A percentile compares a stretch with the other conserved stretches of the same genome.
These are phyloP conservation scores for Haberlea rhodopensis DNA, from an alignment of 257 asterid species.

Conservation along the genomic window DNA sequence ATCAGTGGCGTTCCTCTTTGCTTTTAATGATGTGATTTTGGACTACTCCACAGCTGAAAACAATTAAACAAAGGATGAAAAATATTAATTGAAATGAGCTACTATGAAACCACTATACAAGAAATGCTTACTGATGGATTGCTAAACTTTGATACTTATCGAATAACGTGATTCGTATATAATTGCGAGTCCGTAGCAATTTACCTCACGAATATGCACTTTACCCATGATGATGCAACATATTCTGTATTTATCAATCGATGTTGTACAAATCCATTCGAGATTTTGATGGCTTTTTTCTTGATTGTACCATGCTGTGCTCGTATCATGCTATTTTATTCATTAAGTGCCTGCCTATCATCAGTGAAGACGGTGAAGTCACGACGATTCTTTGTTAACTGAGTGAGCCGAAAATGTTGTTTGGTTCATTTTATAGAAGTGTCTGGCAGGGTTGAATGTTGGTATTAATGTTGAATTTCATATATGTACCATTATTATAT, in stretches of 20 bases:
- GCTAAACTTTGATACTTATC: slow-evolving; percentile 2
- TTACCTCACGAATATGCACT: too few relatives aligned
- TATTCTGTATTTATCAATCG: slow-evolving; percentile 19
- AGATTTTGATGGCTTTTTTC: slow-evolving; percentile 24
- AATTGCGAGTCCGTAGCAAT: too few relatives aligned
- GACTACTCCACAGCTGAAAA: background rate
- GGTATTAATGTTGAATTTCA: slow-evolving; percentile 15
- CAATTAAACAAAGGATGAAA: background rate
- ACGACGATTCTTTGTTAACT: slow-evolving; percentile 6
- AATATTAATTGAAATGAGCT: background rate
- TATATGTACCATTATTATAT: slow-evolving; percentile 28
- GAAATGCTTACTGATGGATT: too few relatives aligned
- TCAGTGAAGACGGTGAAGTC: slow-evolving; percentile 20
- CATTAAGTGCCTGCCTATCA: slow-evolving; percentile 21
- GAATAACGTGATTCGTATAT: slow-evolving; percentile 17
- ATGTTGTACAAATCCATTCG: slow-evolving; percentile 21
- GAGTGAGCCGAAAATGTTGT: slow-evolving; percentile 21
- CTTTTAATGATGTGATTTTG: background rate
- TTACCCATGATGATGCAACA: slow-evolving; percentile 34
- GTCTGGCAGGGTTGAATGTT: background rate
- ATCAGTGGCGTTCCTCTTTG: background rate
- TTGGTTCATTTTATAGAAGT: slow-evolving; percentile 14
- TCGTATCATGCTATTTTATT: slow-evolving; percentile 1
- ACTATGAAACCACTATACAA: background rate
- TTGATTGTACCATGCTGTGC: background rate